Evolutionary conservation across 768 basidiomycete genomes (phyloP).

Genomic region (Boletus sensibilis): DNA sequence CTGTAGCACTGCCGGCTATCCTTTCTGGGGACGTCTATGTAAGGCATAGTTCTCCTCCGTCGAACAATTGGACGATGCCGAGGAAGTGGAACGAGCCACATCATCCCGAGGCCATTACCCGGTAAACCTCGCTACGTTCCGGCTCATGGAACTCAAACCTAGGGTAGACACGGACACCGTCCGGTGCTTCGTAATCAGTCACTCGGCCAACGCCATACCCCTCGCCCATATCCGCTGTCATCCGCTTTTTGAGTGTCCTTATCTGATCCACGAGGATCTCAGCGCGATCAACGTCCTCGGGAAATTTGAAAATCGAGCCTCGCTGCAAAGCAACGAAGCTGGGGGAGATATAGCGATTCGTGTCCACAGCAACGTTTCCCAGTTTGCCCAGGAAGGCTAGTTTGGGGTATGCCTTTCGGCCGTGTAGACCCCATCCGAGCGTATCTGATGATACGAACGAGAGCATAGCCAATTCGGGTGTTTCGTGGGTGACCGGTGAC

Average conservation of each 20-base stretch:
- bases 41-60: slow-evolving; percentile 8
- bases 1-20: slow-evolving; percentile 15
- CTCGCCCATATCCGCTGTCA: slow-evolving; percentile 34
- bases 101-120: slow-evolving; percentile 38
- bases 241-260: slow-evolving; percentile 22
- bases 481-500: slow-evolving; percentile 1
- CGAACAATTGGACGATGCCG: slow-evolving; percentile 16
- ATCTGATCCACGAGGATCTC: slow-evolving; percentile 40
- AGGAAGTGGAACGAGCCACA: slow-evolving; percentile 23
- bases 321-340: slow-evolving; percentile 41
- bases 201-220: slow-evolving; percentile 21
- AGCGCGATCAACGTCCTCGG: slow-evolving; percentile 34
- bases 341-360: slow-evolving; percentile 58
- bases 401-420: slow-evolving; percentile 33
- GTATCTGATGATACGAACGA: slow-evolving; percentile 11
- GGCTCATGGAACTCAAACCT: slow-evolving; percentile 52
- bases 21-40: slow-evolving; percentile 7
- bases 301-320: slow-evolving; percentile 34
- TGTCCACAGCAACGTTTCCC: slow-evolving; percentile 41
- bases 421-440: slow-evolving; percentile 30
- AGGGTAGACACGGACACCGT: slow-evolving; percentile 42
- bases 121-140: slow-evolving; percentile 46
- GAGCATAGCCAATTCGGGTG: slow-evolving; percentile 14
- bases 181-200: slow-evolving; percentile 29
- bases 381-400: slow-evolving; percentile 40